A percentile compares a stretch with the other conserved stretches of the same genome.
These are phyloP conservation scores for Ettlia oleoabundans DNA, from an alignment of 139 green algal species.

Conservation along the genomic window DNA sequence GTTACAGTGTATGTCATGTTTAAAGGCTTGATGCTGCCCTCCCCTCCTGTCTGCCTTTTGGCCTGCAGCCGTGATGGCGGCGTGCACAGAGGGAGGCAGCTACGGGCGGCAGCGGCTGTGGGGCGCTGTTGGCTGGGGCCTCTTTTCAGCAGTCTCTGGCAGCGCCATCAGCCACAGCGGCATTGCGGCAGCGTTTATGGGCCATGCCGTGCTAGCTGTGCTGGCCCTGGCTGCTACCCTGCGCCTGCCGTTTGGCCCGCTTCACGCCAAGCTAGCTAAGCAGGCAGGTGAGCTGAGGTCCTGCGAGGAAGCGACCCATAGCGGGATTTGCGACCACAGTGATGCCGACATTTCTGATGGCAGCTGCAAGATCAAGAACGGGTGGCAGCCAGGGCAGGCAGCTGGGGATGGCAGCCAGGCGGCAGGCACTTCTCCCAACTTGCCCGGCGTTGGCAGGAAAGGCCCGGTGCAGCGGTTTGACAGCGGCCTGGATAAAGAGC, in stretches of 20 bases:
- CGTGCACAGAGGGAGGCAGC: constrained; percentile 34
- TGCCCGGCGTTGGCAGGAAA: background rate
- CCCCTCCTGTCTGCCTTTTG: background rate
- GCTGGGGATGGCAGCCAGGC: no score
- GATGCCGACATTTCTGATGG: no score
- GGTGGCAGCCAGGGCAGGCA: no score
- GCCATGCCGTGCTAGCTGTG: constrained; percentile 20
- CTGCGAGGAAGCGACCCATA: no score
- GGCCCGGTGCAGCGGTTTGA: constrained; percentile 2
- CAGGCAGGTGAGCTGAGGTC: no score
- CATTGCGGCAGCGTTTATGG: constrained; percentile 32
- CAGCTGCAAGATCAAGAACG: no score
- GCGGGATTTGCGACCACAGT: no score
- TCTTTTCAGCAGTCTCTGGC: constrained; percentile 32
- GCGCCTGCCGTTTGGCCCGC: constrained; percentile 26
- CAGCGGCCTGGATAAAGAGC: background rate
- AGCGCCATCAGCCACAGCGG: constrained; percentile 1
- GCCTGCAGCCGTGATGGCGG: constrained; percentile 40
- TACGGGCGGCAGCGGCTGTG: constrained; percentile 48
- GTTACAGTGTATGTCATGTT: no score
- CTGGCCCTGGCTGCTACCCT: background rate
- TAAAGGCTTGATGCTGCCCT: background rate
- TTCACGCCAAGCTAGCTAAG: constrained; percentile 39
- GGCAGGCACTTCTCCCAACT: no score
- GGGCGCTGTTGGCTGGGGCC: constrained; percentile 55